A percentile compares a stretch with the other conserved stretches of the same genome.
Conservation (phyloP, 2,329 filamentous ascomycete genomes). For the Apiospora aurea region DNA sequence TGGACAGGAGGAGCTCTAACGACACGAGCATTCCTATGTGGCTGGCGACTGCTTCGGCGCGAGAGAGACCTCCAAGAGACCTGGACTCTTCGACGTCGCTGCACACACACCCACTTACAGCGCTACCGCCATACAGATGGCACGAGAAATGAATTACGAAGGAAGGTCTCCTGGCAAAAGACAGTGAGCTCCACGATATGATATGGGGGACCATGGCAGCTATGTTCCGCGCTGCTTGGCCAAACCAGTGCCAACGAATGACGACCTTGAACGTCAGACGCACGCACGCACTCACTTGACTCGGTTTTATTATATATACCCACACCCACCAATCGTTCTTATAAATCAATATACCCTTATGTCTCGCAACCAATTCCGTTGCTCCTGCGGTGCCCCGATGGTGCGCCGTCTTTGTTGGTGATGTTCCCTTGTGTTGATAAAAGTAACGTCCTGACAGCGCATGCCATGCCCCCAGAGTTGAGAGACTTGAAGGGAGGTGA, state of each 20-base stretch:
- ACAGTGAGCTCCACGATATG: not conserved
- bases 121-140: not conserved
- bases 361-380: not conserved
- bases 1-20: not conserved
- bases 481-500: not conserved
- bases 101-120: not conserved
- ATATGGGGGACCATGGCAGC: not conserved
- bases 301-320: not conserved
- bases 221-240: not conserved
- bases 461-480: not conserved
- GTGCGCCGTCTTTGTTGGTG: too few species aligned
- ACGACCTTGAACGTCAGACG: not conserved
- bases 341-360: conserved; percentile 5
- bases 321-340: not conserved
- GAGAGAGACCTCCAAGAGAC: not conserved
- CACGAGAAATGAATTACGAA: not conserved
- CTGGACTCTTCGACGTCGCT: not conserved
- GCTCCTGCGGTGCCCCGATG: not conserved
- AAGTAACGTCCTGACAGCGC: not conserved
- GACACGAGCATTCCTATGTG: not conserved
- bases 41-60: not conserved
- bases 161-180: not conserved
- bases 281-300: not conserved
- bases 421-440: not conserved
- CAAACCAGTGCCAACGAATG: too few species aligned